Percentiles rank a stretch among this genome's conserved stretches.
phyloP scores from a whole-genome alignment of 208 protist species.

The Trichomonas vaginalis region DNA sequence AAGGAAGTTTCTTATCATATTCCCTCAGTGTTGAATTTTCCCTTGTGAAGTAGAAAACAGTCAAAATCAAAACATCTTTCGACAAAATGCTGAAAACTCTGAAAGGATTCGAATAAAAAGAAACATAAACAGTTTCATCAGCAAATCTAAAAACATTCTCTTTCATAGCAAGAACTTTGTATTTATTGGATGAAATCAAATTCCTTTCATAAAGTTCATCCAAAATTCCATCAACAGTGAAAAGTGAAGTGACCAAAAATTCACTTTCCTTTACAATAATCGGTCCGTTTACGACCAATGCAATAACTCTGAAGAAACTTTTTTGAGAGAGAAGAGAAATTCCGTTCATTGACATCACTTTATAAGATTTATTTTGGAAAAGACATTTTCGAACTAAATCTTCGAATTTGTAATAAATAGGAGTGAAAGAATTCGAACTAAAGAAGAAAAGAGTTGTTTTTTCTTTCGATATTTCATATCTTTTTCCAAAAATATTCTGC shows the following conservation, averaged over 20 bases:
- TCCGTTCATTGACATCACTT: neutral
- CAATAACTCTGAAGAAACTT: neutral
- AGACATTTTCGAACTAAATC: neutral
- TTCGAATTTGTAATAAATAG: neutral
- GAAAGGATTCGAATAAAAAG: neutral
- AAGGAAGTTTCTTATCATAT: neutral
- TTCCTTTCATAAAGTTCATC: neutral
- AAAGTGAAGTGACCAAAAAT: neutral
- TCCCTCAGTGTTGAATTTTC: neutral
- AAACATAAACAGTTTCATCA: neutral
- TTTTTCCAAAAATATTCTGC: neutral
- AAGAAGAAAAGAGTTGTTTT: neutral
- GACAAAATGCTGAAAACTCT: neutral
- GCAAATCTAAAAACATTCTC: neutral
- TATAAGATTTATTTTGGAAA: neutral
- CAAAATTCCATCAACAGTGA: neutral
- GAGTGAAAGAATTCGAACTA: neutral
- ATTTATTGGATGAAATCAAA: neutral
- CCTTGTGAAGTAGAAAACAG: neutral
- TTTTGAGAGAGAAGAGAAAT: neutral
- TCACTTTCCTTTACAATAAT: neutral
- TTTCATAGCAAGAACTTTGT: neutral
- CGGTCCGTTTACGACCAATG: neutral
- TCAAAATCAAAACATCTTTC: neutral
- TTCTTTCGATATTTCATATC: neutral